Evolutionary conservation across 164 flowering plant genomes (phyloP).

Genomic region (Chimonanthus praecox): DNA sequence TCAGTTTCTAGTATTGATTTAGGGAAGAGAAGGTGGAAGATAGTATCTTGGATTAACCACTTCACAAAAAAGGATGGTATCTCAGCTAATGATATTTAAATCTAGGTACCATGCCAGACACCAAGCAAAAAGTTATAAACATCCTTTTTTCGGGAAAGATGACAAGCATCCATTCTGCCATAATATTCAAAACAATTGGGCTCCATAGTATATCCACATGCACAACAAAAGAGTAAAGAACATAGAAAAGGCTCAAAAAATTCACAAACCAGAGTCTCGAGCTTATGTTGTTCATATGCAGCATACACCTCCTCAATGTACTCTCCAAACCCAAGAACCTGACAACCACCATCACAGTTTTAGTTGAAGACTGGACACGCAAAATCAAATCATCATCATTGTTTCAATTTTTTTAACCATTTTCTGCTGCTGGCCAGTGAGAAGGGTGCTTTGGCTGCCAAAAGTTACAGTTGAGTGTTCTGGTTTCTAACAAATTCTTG

Average conservation of each 20-base stretch:
- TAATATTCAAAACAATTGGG: too few relatives aligned
- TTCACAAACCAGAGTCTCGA: slow-evolving; percentile 66
- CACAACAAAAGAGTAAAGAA: background rate
- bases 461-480: background rate
- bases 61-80: too few relatives aligned
- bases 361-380: background rate
- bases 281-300: slow-evolving; percentile 94
- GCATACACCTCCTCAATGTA: slow-evolving; percentile 95
- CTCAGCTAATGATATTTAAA: too few relatives aligned
- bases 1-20: background rate
- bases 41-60: background rate
- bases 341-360: slow-evolving; percentile 6
- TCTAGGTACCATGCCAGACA: background rate
- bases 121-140: background rate
- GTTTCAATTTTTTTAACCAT: background rate
- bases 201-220: background rate
- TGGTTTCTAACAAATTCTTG: background rate
- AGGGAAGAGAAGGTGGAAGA: background rate
- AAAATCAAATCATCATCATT: too few relatives aligned
- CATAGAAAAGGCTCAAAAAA: background rate
- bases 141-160: too few relatives aligned
- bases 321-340: slow-evolving; percentile 97
- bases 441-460: too few relatives aligned
- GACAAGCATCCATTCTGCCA: background rate
- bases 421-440: too few relatives aligned